Percentiles rank a stretch among this genome's conserved stretches.
Evolutionary conservation across 352 stramenopile species (phyloP).

Genomic region (Globisporangium nodosum): DNA sequence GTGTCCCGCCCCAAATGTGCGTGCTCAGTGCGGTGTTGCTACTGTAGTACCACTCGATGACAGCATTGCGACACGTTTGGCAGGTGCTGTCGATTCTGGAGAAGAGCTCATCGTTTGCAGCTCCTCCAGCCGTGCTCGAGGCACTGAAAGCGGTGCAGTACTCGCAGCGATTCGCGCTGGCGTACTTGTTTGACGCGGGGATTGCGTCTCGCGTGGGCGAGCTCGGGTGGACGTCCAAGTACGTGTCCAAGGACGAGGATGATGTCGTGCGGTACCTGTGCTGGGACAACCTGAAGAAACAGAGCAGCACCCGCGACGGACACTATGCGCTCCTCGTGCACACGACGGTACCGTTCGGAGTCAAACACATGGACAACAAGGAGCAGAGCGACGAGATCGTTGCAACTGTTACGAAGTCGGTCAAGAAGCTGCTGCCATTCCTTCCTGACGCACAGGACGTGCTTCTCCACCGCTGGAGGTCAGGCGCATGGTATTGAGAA

Average conservation of each 20-base stretch:
- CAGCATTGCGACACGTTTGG: neutral
- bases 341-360: slow-evolving; percentile 56
- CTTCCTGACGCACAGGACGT: slow-evolving; percentile 38
- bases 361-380: slow-evolving; percentile 52
- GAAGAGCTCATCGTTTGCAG: slow-evolving; percentile 35
- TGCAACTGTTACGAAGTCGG: slow-evolving; percentile 33
- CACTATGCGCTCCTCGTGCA: slow-evolving; percentile 48
- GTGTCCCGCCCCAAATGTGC: slow-evolving; percentile 54
- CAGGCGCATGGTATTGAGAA: neutral
- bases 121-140: slow-evolving; percentile 18
- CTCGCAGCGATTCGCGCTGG: slow-evolving; percentile 64
- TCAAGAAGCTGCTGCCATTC: slow-evolving; percentile 52
- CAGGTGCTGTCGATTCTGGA: slow-evolving; percentile 45
- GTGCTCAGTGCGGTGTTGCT: neutral
- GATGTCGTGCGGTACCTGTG: slow-evolving; percentile 70
- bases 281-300: slow-evolving; percentile 73
- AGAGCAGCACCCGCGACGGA: slow-evolving; percentile 2
- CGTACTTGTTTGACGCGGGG: slow-evolving; percentile 52
- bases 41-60: neutral
- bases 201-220: slow-evolving; percentile 27
- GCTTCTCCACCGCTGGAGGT: slow-evolving; percentile 67
- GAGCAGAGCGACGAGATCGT: slow-evolving; percentile 50
- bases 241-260: slow-evolving; percentile 44
- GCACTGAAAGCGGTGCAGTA: slow-evolving; percentile 48
- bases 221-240: slow-evolving; percentile 62